Evolutionary conservation across 2,329 filamentous ascomycete species (phyloP), one percentile per base, ranked within the genome.

Genomic region (Truncatella angustata): DNA sequence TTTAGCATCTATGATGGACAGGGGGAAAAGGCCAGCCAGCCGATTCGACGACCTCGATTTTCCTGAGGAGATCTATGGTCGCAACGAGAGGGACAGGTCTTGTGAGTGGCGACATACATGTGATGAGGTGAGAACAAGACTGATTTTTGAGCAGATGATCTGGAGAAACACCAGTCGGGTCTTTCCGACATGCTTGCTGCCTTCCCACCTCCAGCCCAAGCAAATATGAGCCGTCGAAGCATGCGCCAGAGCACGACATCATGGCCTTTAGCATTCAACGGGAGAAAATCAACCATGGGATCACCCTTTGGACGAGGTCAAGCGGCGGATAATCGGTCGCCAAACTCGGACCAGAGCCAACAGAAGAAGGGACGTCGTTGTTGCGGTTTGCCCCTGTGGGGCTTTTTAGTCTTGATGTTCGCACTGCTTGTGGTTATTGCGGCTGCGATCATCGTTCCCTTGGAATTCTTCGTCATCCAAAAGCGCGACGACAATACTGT

Each of bases 1-100:
- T 58, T 75, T 97, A 34, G 93, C 92, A 14, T 84, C 90, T 0
- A 91, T 96, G 70, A 85, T 99, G 53, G 93, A 97, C 62, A 86
- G 86, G 58, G 93, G 93, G 11, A 86, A 75, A 57, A 74, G 84
- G 58, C 84, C 84, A 24, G 81, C 74, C 20, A 87, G 84, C 61
- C 76, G 79, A 14, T 71, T 84, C 45, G 78, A 81, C 37, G 77
- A 80, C 18, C 63, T 84, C 36, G 76, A 79, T 55, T 83, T 77
- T 53, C 72, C 76, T 1, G 70, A 73, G 18, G 75, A 77, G 44
- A 71, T 74, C 55, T 69, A 67, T 39, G 65, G 64, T 52, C 60
- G 66, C 54, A 67, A 73, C 46, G 73, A 73, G 39, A 74, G 70
- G 54, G 70, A 73, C 20, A n/a, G n/a, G n/a, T n/a, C n/a, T n/a